Evolutionary conservation across 345 rosid genomes (phyloP), one percentile per base, ranked within the genome.

Genomic region (Populus davidiana): DNA sequence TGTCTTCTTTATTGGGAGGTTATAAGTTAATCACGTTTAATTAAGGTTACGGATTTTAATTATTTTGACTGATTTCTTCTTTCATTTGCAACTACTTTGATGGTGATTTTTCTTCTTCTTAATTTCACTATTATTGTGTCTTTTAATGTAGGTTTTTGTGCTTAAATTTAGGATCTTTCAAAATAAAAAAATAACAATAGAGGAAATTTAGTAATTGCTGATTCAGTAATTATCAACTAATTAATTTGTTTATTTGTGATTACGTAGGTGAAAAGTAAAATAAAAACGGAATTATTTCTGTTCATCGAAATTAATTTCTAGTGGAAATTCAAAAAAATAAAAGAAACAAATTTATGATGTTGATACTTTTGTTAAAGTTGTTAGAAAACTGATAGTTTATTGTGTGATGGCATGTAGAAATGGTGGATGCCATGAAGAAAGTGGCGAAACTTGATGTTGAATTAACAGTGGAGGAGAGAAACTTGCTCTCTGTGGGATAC

Each of bases 341-440:
- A 56, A n/a, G 9, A 10, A 59, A 20, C 2, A 20, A 52, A 59
- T 59, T 9, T n/a, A 59, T 59, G 27, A n/a, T 59, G 29, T 10
- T 12, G 63, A 59, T n/a, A 10, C 29, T 23, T 59, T 59, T 23
- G 11, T 59, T 59, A 12, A n/a, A 59, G 27, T 23, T 59, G 29
- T n/a, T 59, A 8, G 29, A 59, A 59, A n/a, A 25, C 63, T 59
- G 63, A 59, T 52, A 7, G 27, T 56, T 56, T 21, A 4, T 47
- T 47, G 23, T n/a, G 12, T 56, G 27, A 21, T 56, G 63, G 47
- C 23, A 25, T 38, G 27, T 49, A 88, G 94, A 91, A 75, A 89
- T 91, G 94, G 92, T 89, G 70, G 90, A 91, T 23, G 83, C 87
- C 33, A 88, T 89, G 94, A 87, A 88, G 81, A 88, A 86, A 73